Conservation (phyloP, 192 early-diverging fungal species). For the Coemansia sp. region DNA sequence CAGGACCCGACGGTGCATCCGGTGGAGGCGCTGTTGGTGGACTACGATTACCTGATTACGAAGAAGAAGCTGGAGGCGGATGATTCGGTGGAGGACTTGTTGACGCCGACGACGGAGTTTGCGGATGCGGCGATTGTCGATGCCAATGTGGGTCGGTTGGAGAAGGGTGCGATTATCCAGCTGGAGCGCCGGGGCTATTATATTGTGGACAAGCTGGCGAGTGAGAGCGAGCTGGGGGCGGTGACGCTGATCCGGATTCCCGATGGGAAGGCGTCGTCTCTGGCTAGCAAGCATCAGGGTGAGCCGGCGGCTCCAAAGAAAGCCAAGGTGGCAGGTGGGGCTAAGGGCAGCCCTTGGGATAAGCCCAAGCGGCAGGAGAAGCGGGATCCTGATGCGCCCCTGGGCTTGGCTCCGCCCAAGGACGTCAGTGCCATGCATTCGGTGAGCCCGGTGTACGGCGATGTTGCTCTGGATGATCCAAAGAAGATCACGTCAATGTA, state of each 20-base stretch:
- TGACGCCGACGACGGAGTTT: constrained; percentile 85
- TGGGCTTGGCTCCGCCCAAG: constrained; percentile 12
- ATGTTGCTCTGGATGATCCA: constrained; percentile 14
- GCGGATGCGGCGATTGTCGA: constrained; percentile 59
- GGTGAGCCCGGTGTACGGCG: constrained; percentile 26
- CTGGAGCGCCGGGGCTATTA: constrained; percentile 95
- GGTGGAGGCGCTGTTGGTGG: constrained; percentile 64
- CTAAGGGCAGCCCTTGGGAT: constrained; percentile 33
- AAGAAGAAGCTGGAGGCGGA: constrained; percentile 96
- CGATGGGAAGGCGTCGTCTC: constrained; percentile 78
- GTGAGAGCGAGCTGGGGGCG: constrained; percentile 45
- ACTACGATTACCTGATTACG: constrained; percentile 97
- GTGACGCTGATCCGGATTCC: constrained; percentile 82
- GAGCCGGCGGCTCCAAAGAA: neutral
- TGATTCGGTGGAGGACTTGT: constrained; percentile 72
- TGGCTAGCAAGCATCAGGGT: constrained; percentile 58
- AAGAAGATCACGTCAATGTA: constrained; percentile 22
- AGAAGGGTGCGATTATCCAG: constrained; percentile 82
- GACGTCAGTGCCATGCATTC: constrained; percentile 24
- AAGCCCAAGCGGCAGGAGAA: constrained; percentile 11
- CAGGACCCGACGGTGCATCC: constrained; percentile 54
- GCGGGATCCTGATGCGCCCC: neutral
- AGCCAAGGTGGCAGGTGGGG: neutral
- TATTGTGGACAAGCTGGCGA: constrained; percentile 70
- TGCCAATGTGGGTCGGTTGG: constrained; percentile 57